These are phyloP conservation scores for Crithidia expoeki DNA, from an alignment of 208 protist genomes.

Conservation along the genomic window DNA sequence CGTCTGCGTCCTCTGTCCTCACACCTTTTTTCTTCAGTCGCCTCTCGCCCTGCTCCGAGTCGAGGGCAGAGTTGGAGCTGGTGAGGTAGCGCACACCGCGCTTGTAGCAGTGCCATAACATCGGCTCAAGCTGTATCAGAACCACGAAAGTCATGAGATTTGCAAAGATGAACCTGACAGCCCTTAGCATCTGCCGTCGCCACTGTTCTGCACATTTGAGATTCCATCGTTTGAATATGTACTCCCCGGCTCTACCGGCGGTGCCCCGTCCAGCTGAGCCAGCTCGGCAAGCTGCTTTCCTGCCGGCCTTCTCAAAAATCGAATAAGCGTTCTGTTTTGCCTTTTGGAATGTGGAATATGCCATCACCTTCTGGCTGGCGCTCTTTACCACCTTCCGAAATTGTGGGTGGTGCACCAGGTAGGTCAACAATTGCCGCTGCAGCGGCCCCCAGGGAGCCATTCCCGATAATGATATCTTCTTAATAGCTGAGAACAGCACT, in stretches of 20 bases:
- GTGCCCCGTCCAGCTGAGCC: background rate
- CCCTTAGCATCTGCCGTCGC: slow-evolving; percentile 29
- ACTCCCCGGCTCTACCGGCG: slow-evolving; percentile 1
- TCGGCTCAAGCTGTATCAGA: slow-evolving; percentile 50
- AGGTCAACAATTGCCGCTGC: slow-evolving; percentile 44
- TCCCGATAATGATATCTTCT: no score
- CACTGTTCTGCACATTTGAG: slow-evolving; percentile 18
- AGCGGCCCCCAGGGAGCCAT: slow-evolving; percentile 47
- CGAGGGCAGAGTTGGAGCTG: background rate
- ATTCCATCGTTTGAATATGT: slow-evolving; percentile 27
- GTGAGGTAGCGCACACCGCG: slow-evolving; percentile 30
- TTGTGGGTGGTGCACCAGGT: slow-evolving; percentile 41
- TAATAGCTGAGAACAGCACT: no score
- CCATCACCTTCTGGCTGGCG: slow-evolving; percentile 25
- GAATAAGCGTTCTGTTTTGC: slow-evolving; percentile 21
- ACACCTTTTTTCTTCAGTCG: slow-evolving; percentile 7
- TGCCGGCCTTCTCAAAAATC: slow-evolving; percentile 17
- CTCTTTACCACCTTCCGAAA: slow-evolving; percentile 35
- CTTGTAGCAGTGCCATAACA: slow-evolving; percentile 40
- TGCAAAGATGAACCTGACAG: slow-evolving; percentile 59
- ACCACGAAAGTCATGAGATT: slow-evolving; percentile 78
- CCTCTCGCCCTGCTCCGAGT: slow-evolving; percentile 19
- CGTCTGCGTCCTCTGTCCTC: background rate
- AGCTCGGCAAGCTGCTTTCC: slow-evolving; percentile 14
- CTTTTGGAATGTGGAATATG: slow-evolving; percentile 31